Evolutionary conservation across 192 early-diverging fungal genomes (phyloP), one percentile per base, ranked within the genome.

Genomic region (Chytriomyces hyalinus): DNA sequence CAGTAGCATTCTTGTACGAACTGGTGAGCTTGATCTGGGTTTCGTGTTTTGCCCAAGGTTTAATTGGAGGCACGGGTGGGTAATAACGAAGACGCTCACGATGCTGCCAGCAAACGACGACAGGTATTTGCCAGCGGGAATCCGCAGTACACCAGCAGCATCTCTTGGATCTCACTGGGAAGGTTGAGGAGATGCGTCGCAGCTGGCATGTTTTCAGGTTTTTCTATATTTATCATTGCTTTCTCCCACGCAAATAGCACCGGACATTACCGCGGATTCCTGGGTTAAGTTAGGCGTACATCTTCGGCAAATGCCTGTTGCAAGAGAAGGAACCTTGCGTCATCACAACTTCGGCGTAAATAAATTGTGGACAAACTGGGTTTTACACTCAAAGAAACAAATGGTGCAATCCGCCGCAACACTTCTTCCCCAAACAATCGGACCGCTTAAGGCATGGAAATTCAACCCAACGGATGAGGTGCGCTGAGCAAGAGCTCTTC

Each of bases 381-480:
- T 36, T 36, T 36, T 36, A 60, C 17, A 60, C 57, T 60, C 57
- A 60, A 60, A 26, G 24, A 36, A 36, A 4, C 36, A 36, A 36
- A 36, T 36, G 36, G 36, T 36, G 36, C 36, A 36, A 36, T 36
- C 36, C 36, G 36, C 36, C 36, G 3, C 20, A 65, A 20, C 46
- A 7, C 8, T 73, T 22, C 60, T 47, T 7, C 36, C 57, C 0
- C 71, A 73, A 48, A n/a, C 45, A 13, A 63, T 43, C 48, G 71
- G 71, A 10, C 71, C 71, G 7, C 45, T 73, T 4, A 36, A 73
- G 43, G 71, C 71, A 7, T 73, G 71, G 71, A 15, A 44, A 15
- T 73, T 73, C 45, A 60, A 73, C 47, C 71, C 71, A 62, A 73
- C 71, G 4, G n/a, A 60, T 22, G 71, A 73, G 57, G 71, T 73